Evolutionary conservation across 1,284 basidiomycete species (phyloP), one percentile per base, ranked within the genome.

Genomic region (Microstroma glucosiphilum): DNA sequence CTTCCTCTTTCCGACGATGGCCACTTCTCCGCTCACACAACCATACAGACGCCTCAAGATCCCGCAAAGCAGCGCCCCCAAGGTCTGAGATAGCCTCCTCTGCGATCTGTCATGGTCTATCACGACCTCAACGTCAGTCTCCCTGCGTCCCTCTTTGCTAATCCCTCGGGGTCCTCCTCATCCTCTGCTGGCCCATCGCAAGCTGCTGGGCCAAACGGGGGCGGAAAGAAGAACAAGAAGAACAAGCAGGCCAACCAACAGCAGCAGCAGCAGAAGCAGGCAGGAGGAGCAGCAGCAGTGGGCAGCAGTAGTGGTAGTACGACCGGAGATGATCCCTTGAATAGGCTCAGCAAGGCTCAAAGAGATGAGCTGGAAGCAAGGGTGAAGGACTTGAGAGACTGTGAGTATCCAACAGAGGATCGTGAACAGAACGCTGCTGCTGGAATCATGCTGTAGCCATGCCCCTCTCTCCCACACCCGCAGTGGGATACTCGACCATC

Each of bases 401-500:
- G 58, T 59, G 42, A 46, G 58, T 59, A 48, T 6, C 30, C 6
- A 6, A 23, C 7, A 42, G 21, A 26, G 30, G n/a, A 12, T 12
- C 40, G 4, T 58, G 40, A 13, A 37, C 30, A 37, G 30, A 9
- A 37, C 9, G 30, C 30, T 37, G 30, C 30, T 37, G 30, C 30
- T 37, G 30, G 9, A 9, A 37, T 9, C 3, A 37, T 3, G 4
- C 41, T 19, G 6, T 43, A 7, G 12, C 46, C 30, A n/a, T n/a
- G 57, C 42, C 23, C 21, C 15, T 40, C 19, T 4, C 2, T 37
- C 48, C 48, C 46, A 40, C 37, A 58, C 59, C 11, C 23, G 1
- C 48, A 67, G 61, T 78, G 11, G 71, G 72, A 0, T 78, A 73
- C 56, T 57, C 64, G 6, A 60, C 61, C 6, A 58, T 77, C 12